Evolutionary conservation across 2,329 filamentous ascomycete genomes (phyloP).

Genomic region (Pseudopyrenochaeta lycopersici): DNA sequence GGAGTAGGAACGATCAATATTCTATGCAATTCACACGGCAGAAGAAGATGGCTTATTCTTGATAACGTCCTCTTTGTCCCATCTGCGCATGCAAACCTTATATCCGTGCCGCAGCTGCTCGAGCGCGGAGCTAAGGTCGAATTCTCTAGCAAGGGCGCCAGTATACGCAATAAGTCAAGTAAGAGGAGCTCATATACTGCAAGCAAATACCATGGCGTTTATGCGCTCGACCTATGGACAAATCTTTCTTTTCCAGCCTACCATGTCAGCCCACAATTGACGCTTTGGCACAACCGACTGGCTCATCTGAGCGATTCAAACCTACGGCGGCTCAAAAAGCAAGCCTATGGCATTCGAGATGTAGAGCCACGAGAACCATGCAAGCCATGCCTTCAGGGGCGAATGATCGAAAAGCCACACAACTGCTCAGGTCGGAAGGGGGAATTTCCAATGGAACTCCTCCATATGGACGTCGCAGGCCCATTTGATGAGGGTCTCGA

Average conservation of each 20-base stretch:
- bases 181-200: background rate
- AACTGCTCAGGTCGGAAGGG: conserved; percentile 6
- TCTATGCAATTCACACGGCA: too few relatives aligned
- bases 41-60: background rate
- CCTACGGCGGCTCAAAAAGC: conserved; percentile 9
- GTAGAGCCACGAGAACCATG: conserved; percentile 13
- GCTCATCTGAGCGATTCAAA: conserved; percentile 12
- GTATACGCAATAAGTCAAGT: conserved; percentile 1
- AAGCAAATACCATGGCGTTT: conserved; percentile 3
- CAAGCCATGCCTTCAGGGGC: conserved; percentile 9
- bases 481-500: conserved; percentile 17
- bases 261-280: conserved; percentile 6
- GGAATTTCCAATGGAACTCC: conserved; percentile 19
- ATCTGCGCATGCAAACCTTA: conserved; percentile 9
- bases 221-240: conserved; percentile 5
- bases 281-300: conserved; percentile 6
- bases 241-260: conserved; percentile 5
- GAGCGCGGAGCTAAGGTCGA: background rate
- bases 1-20: too few relatives aligned
- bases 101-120: conserved; percentile 6
- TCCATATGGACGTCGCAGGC: conserved; percentile 17
- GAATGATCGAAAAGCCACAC: conserved; percentile 11
- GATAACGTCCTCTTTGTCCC: conserved; percentile 9
- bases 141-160: background rate
- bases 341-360: conserved; percentile 14